A percentile compares a stretch with the other conserved stretches of the same genome.
phyloP scores from a whole-genome alignment of 257 asterid species.

The Solanum okadae region DNA sequence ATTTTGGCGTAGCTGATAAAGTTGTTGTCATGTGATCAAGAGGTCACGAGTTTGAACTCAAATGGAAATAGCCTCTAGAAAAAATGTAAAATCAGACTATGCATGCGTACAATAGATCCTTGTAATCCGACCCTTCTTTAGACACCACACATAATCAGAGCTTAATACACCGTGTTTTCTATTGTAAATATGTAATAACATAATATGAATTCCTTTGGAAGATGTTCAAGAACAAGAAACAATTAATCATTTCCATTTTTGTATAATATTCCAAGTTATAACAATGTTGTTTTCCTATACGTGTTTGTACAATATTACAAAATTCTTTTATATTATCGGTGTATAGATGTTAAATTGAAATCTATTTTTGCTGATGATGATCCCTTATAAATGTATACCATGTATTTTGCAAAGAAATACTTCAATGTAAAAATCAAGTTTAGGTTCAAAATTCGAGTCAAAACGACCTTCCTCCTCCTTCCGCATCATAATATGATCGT shows the following conservation, averaged over 20 bases:
- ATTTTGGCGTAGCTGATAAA: background rate
- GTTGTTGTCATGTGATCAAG: background rate
- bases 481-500: background rate
- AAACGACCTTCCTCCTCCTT: background rate
- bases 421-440: background rate
- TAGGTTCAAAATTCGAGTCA: background rate
- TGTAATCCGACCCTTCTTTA: background rate
- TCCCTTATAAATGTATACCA: background rate
- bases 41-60: background rate
- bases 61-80: rapidly evolving
- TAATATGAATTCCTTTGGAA: background rate
- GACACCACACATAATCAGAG: background rate
- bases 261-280: background rate
- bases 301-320: background rate
- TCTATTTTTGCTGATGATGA: background rate
- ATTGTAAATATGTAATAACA: background rate
- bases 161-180: background rate
- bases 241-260: background rate
- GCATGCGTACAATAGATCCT: background rate
- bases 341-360: background rate
- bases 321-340: background rate
- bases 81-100: background rate
- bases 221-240: background rate
- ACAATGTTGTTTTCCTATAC: background rate
- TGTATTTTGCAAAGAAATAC: background rate